These are phyloP conservation scores for Apiotrichum mycotoxinovorans DNA, from an alignment of 1,284 basidiomycete genomes.

Conservation along the genomic window DNA sequence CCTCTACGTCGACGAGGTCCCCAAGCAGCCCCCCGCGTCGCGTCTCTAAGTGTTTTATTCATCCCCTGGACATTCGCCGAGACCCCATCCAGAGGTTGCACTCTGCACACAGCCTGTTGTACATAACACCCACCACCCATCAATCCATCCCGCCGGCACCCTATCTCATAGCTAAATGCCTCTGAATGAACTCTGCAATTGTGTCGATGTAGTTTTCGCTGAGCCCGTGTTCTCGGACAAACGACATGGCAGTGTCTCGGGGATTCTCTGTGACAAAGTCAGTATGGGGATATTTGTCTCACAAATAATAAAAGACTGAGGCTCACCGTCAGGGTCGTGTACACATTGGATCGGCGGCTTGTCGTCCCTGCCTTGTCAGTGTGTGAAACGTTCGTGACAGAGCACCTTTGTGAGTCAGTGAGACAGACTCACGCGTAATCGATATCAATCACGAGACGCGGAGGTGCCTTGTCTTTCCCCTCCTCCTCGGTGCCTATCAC, in stretches of 20 bases:
- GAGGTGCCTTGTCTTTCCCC: not conserved
- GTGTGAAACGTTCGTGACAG: too few species aligned
- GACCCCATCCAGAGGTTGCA: not conserved
- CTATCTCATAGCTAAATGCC: not conserved
- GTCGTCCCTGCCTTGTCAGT: conserved; percentile 34
- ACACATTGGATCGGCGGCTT: conserved; percentile 23
- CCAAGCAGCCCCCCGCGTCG: conserved; percentile 3
- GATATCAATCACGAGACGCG: conserved; percentile 22
- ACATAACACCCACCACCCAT: not conserved
- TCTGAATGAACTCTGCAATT: conserved; percentile 28
- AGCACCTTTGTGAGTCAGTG: too few species aligned
- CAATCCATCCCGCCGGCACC: not conserved
- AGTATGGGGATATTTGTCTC: not conserved
- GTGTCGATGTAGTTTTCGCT: conserved; percentile 33
- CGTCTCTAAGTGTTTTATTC: conserved; percentile 6
- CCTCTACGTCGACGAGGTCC: conserved; percentile 39
- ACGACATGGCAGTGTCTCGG: conserved; percentile 21
- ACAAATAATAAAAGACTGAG: too few species aligned
- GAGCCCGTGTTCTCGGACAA: conserved; percentile 25
- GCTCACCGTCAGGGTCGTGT: not conserved
- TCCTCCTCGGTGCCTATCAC: not conserved
- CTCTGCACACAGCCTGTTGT: not conserved
- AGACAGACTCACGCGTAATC: conserved; percentile 31
- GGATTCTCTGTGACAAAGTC: conserved; percentile 24
- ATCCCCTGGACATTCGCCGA: too few species aligned